Evolutionary conservation across 202 grass and related monocot species (phyloP), one percentile per base, ranked within the genome.

Genomic region (Panicum hallii): DNA sequence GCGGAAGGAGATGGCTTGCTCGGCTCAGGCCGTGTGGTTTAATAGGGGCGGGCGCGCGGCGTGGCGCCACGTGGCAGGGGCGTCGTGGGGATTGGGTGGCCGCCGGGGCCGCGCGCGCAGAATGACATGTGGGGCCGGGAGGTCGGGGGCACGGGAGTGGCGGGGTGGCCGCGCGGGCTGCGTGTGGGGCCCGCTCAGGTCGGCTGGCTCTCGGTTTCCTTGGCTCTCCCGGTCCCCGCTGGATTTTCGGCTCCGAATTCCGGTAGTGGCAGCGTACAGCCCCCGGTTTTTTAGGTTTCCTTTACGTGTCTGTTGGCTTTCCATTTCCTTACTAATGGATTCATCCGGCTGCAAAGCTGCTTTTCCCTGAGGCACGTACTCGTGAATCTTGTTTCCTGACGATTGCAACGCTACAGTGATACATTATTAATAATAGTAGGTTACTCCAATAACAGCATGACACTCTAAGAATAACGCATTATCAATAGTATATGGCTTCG

Each of bases 21-120:
- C 36, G 20, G 13, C 36, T 53, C 34, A 38, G 49, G 32, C 32
- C 70, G 14, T 19, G 49, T 70, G 79, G 84, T 72, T 86, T 79
- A 89, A 79, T 79, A 90, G 60, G 8, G 15, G 55, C n/a, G 15
- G 55, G 54, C 15, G 45, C 72, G 55, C 23, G 45, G 63, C 55
- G 83, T n/a, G 72, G 6, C 26, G 84, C 84, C 88, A 90, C 84
- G 88, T 90, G 88, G 84, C 88, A 1, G 0, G 11, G 32, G 0
- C 68, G 9, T 47, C 84, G 74, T 75, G 74, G 88, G 74, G 80
- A 90, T 90, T 72, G 81, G 66, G 82, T 75, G 70, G 8, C 19
- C 54, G 54, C 54, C 7, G 20, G 54, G 7, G 54, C 6, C 23
- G 62, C 22, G 22, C 22, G 9, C 1, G 1, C 70, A 15, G 15